Evolutionary conservation across 306 rosid species (phyloP).

Genomic region (Mimosa bimucronata): DNA sequence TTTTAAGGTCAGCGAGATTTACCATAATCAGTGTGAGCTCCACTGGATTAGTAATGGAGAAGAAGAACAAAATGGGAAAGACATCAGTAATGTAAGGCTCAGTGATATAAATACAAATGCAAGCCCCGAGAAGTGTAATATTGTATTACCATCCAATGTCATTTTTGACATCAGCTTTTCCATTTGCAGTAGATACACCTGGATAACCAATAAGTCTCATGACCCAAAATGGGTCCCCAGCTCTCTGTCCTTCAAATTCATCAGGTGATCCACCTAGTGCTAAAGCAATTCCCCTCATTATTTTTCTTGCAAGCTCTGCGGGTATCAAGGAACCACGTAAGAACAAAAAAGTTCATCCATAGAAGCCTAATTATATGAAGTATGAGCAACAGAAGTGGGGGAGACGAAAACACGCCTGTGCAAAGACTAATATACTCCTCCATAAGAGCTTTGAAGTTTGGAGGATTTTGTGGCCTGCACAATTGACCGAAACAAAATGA

Average conservation of each 20-base stretch:
- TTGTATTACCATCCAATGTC: conserved; percentile 85
- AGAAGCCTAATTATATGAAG: not conserved
- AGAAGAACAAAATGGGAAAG: conserved; percentile 36
- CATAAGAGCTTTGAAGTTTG: conserved; percentile 57
- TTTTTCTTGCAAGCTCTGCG: conserved; percentile 79
- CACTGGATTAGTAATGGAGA: conserved; percentile 25
- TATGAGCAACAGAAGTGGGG: not conserved
- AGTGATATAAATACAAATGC: conserved; percentile 5
- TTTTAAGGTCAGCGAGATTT: conserved; percentile 36
- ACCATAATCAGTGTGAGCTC: conserved; percentile 28
- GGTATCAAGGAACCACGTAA: conserved; percentile 32
- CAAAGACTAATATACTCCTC: conserved; percentile 79
- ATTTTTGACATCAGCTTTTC: conserved; percentile 36
- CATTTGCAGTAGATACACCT: conserved; percentile 49
- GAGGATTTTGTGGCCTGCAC: conserved; percentile 81
- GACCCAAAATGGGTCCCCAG: conserved; percentile 93
- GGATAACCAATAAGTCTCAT: conserved; percentile 88
- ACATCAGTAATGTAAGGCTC: conserved; percentile 36
- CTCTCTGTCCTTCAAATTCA: conserved; percentile 92
- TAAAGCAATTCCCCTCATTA: conserved; percentile 86
- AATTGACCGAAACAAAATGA: conserved; percentile 27
- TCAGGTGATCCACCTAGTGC: conserved; percentile 84
- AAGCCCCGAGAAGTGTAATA: conserved; percentile 21
- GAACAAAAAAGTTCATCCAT: not conserved
- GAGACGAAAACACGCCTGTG: conserved; percentile 61